Evolutionary conservation across 2,329 filamentous ascomycete species (phyloP).

Genomic region (Colletotrichum sp.): DNA sequence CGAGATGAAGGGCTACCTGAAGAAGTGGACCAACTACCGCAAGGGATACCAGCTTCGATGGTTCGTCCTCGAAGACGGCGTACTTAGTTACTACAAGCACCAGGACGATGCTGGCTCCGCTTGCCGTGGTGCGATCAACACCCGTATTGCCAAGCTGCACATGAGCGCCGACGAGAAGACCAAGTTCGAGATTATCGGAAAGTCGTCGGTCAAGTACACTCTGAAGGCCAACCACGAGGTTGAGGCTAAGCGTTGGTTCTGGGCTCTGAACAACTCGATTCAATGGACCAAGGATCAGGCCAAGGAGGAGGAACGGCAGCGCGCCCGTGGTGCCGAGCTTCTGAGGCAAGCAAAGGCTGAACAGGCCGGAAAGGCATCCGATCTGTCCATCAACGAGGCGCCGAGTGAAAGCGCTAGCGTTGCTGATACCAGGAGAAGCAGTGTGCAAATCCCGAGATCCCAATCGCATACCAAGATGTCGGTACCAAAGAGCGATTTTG

Average conservation of each 20-base stretch:
- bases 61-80: conserved; percentile 97
- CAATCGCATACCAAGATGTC: conserved; percentile 39
- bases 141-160: conserved; percentile 91
- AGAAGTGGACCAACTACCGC: conserved; percentile 99
- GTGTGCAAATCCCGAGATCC: conserved; percentile 49
- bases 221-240: conserved; percentile 98
- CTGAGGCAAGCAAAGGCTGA: conserved; percentile 82
- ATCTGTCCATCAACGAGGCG: conserved; percentile 49
- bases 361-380: conserved; percentile 57
- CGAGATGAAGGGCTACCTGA: conserved; percentile 98
- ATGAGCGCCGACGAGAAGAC: conserved; percentile 99
- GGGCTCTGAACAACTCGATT: conserved; percentile 98
- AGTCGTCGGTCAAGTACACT: conserved; percentile 98
- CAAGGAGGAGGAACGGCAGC: conserved; percentile 83
- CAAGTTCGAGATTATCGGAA: conserved; percentile 96
- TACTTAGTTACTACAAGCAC: conserved; percentile 98
- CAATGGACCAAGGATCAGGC: conserved; percentile 98
- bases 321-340: conserved; percentile 75
- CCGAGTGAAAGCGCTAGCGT: conserved; percentile 59
- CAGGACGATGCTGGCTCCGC: conserved; percentile 97
- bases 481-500: conserved; percentile 35
- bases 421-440: conserved; percentile 47
- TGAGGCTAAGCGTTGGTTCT: conserved; percentile 98
- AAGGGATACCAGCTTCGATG: conserved; percentile 95
- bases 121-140: conserved; percentile 97